phyloP scores from a whole-genome alignment of 2,329 filamentous ascomycete species.

The Colletotrichum tamarilloi region DNA sequence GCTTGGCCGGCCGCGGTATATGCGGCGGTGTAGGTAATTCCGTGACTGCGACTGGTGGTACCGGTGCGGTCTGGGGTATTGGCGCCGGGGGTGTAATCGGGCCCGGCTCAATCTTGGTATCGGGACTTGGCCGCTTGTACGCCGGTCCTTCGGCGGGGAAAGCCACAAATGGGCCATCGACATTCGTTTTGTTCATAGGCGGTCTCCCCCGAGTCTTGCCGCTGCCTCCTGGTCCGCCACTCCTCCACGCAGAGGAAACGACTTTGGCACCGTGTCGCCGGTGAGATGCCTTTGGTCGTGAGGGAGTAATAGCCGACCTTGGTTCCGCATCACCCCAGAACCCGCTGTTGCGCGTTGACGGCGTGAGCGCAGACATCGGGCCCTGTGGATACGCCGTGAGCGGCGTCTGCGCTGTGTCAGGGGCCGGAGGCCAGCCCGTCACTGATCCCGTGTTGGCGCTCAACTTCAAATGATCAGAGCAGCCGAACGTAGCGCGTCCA shows the following conservation, averaged over 20 bases:
- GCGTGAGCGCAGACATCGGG: constrained; percentile 74
- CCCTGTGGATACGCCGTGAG: constrained; percentile 76
- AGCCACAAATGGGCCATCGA: constrained; percentile 76
- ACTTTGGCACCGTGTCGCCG: constrained; percentile 83
- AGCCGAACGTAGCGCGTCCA: constrained; percentile 45
- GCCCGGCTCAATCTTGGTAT: constrained; percentile 46
- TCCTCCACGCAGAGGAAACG: constrained; percentile 91
- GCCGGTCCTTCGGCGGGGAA: constrained; percentile 70
- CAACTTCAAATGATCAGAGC: constrained; percentile 50
- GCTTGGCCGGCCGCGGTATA: constrained; percentile 44
- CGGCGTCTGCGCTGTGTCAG: constrained; percentile 69
- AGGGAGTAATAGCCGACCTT: constrained; percentile 78
- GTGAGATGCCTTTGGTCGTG: constrained; percentile 61
- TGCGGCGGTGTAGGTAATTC: constrained; percentile 9
- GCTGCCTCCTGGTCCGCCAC: constrained; percentile 65
- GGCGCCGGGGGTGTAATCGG: constrained; percentile 25
- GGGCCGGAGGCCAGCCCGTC: constrained; percentile 55
- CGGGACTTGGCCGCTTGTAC: constrained; percentile 52
- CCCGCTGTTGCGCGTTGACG: constrained; percentile 59
- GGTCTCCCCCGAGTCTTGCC: constrained; percentile 84
- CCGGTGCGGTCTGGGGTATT: constrained; percentile 9
- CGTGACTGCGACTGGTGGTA: background rate
- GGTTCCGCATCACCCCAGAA: constrained; percentile 75
- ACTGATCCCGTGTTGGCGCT: constrained; percentile 46
- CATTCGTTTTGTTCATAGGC: constrained; percentile 70